Base-by-base conservation (phyloP, 305 asterid genomes). In the Rubia balearica region DNA sequence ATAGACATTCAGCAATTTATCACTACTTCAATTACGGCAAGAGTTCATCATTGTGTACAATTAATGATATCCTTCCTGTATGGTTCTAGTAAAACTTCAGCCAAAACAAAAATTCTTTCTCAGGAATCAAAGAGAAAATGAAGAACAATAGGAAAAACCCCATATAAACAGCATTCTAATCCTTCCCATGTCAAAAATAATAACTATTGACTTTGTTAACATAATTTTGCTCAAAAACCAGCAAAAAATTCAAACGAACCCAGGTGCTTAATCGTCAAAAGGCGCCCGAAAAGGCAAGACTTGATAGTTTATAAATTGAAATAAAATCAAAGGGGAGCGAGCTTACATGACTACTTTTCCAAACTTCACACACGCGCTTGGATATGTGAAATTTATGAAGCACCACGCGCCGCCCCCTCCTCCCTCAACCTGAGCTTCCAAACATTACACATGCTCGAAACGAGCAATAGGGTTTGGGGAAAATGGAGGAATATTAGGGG, bases 291-390 rank as follows among this genome's bases (percentile, higher is more conserved):
- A 61, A 41, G 27, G 17, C 22, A 60, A 69, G 45, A 55, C 27
- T 17, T 36, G 11, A 78, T 30, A 82, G 8, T 56, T 64, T 76
- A 14, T 41, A 8, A 41, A 1, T 41, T 8, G 45, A 41, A 45
- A 74, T 55, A 76, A 45, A 36, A 61, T 71, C 61, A 45, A 45
- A 77, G 30, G 45, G 22, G 12, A 74, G 49, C 49, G 49, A 45
- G 81, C 97, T 86, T 81, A 92, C 98, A 85, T 92, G 90, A 84
- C 84, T 86, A 40, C 95, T 97, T 89, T 90, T 89, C 98, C 98
- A 92, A 53, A 81, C 95, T 87, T 92, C 74, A 89, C 88, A 80
- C 77, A 87, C 90, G 82, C 95, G 94, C 83, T 88, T 90, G 79
- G 93, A 96, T 97, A 92, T 92, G 75, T 68, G 78, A 69, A 68